Evolutionary conservation across 73 alveolate species (phyloP).

Genomic region (Tetrahymena borealis): DNA sequence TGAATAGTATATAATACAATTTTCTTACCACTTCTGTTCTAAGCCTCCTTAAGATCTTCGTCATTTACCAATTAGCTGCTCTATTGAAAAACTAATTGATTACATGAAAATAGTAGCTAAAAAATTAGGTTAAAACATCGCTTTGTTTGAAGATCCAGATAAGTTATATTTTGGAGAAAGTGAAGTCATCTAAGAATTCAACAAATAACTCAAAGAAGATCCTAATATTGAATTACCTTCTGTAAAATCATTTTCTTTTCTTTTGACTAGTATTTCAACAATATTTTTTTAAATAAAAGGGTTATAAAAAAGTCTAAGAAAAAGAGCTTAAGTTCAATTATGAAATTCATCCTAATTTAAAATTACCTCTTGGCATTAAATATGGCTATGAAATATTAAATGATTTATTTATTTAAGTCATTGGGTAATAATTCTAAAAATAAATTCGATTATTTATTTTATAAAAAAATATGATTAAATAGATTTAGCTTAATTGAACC

Average conservation of each 20-base stretch:
- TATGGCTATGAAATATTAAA: neutral
- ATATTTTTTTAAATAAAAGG: no score
- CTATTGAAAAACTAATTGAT: neutral
- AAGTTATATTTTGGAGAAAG: neutral
- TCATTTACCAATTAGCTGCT: neutral
- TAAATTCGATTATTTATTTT: neutral
- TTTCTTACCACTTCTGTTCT: neutral
- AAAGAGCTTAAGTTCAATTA: neutral
- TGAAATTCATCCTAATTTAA: neutral
- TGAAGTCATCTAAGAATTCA: neutral
- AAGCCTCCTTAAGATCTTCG: conserved; percentile 2
- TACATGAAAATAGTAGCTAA: neutral
- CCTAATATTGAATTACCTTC: neutral
- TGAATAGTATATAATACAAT: neutral
- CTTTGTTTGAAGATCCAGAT: neutral
- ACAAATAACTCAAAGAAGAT: neutral
- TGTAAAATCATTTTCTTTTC: no score
- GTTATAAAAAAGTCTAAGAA: neutral
- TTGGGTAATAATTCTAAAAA: neutral
- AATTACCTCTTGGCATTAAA: neutral
- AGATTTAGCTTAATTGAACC: neutral
- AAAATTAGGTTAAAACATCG: neutral
- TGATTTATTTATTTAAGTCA: neutral
- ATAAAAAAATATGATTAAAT: neutral
- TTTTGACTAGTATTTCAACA: no score